These are phyloP conservation scores for Termitomyces sp. DNA, from an alignment of 768 basidiomycete genomes.

Conservation along the genomic window DNA sequence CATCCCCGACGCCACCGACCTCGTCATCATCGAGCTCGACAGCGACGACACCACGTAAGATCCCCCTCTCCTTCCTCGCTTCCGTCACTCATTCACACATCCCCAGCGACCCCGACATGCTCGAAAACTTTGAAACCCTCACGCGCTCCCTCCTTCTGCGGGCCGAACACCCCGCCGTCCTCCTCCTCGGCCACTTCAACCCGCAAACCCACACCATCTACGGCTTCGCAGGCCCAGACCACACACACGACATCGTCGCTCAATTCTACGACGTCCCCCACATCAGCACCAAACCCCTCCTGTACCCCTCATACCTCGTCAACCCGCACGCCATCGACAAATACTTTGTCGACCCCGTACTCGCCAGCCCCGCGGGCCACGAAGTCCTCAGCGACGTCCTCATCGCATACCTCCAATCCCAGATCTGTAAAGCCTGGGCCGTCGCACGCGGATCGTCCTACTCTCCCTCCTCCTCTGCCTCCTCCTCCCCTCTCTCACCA, in stretches of 20 bases:
- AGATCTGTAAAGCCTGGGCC: conserved; percentile 86
- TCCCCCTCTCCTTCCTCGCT: too few species aligned
- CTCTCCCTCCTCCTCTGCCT: conserved; percentile 50
- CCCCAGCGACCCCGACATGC: conserved; percentile 55
- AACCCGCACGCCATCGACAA: too few species aligned
- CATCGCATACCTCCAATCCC: conserved; percentile 84
- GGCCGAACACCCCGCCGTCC: conserved; percentile 86
- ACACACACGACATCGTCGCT: conserved; percentile 86
- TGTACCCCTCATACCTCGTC: conserved; percentile 87
- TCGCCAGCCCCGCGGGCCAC: conserved; percentile 81
- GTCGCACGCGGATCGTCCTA: conserved; percentile 65
- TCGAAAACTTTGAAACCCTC: conserved; percentile 89
- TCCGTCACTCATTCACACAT: too few species aligned
- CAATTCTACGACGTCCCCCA: conserved; percentile 98
- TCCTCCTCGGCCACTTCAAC: conserved; percentile 94
- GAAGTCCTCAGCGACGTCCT: conserved; percentile 89
- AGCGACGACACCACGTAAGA: conserved; percentile 87
- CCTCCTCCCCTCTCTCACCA: too few species aligned
- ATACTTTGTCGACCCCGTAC: conserved; percentile 81
- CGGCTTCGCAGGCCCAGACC: conserved; percentile 89
- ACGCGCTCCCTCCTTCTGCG: conserved; percentile 89
- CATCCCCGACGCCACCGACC: conserved; percentile 89
- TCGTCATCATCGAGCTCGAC: conserved; percentile 95
- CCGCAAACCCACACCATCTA: conserved; percentile 77
- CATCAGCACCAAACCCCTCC: conserved; percentile 77